Percentiles rank a stretch among this genome's conserved stretches.
Conservation (phyloP, 83 land plant species). For the Larix sibirica region DNA sequence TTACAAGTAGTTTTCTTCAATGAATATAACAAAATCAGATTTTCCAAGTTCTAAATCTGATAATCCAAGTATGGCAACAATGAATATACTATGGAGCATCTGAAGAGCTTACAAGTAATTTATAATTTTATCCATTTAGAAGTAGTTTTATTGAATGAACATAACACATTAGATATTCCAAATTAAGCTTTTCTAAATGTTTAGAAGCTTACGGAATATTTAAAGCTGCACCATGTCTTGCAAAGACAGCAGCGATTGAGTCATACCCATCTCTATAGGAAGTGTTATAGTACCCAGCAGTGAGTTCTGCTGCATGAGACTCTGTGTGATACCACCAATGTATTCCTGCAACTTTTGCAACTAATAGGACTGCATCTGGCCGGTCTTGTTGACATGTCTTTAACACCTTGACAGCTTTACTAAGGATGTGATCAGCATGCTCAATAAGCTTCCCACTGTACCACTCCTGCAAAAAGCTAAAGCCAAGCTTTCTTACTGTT, state of each 20-base stretch:
- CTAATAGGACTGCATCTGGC: constrained; percentile 20
- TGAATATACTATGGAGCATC: not conserved
- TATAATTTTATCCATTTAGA: not conserved
- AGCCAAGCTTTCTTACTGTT: constrained; percentile 15
- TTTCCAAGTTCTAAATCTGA: too few species aligned
- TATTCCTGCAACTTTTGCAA: constrained; percentile 38
- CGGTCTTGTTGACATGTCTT: constrained; percentile 18
- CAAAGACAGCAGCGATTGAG: constrained; percentile 34
- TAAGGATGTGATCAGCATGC: constrained; percentile 42
- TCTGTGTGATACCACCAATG: constrained; percentile 41
- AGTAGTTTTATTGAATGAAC: not conserved
- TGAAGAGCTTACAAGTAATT: not conserved
- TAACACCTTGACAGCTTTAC: constrained; percentile 25
- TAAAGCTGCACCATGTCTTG: constrained; percentile 39
- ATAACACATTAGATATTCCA: not conserved
- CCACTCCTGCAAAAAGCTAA: constrained; percentile 35
- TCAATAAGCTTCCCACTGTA: constrained; percentile 33
- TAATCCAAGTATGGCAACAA: not conserved
- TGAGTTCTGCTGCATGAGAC: constrained; percentile 45
- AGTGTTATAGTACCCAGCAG: constrained; percentile 45
- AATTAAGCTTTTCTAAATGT: not conserved
- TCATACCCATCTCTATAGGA: constrained; percentile 46
- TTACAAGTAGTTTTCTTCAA: not conserved
- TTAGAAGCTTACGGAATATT: constrained; percentile 26
- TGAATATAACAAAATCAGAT: not conserved